Base-by-base conservation (phyloP, 2,329 filamentous ascomycete species). In the Penicillium sp. region DNA sequence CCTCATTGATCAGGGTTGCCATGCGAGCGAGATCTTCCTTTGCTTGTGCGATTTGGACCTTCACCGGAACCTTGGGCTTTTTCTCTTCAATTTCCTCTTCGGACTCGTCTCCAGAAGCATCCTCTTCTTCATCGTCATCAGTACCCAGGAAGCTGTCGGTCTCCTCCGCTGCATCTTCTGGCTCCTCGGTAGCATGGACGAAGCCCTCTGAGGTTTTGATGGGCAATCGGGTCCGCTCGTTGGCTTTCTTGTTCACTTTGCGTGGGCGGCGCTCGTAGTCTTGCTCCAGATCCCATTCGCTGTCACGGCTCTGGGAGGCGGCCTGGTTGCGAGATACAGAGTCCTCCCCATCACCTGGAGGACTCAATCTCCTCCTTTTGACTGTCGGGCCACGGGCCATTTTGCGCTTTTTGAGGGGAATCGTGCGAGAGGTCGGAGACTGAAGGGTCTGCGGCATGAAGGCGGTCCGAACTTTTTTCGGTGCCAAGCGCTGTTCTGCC, bases 21-120 rank as follows among this genome's bases (percentile, higher is more conserved):
- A 94, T 79, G 55, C 84, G 83, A 14, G 93, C 91, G 41, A 98
- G 71, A 59, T 97, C 90, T 62, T 97, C 93, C 64, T 98, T 94
- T 7, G 90, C 89, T 47, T 86, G 80, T 16, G 87, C 56, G 34
- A 98, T 86, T 65, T 95, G 87, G 58, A 94, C 80, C 43, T 83
- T 78, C 48, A 84, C 75, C 1, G 89, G 81, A 19, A 94, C 72
- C 51, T 81, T 77, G 1, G 85, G 81, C 44, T 76, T 75, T 15
- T 69, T 66, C 16, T 64, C 66, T 41, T 71, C 64, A 23, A 65
- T 63, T 23, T 75, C 71, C n/a, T 76, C 74, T n/a, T 67, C 55
- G 34, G 27, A 23, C 17, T 75, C 73, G 29, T 70, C 68, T 10
- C 70, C 68, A 13, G 62, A 66, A 16, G 54, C 73, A 13, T 75